Base-by-base conservation (phyloP, 2,329 filamentous ascomycete genomes). In the Tricladium varicosporioides region DNA sequence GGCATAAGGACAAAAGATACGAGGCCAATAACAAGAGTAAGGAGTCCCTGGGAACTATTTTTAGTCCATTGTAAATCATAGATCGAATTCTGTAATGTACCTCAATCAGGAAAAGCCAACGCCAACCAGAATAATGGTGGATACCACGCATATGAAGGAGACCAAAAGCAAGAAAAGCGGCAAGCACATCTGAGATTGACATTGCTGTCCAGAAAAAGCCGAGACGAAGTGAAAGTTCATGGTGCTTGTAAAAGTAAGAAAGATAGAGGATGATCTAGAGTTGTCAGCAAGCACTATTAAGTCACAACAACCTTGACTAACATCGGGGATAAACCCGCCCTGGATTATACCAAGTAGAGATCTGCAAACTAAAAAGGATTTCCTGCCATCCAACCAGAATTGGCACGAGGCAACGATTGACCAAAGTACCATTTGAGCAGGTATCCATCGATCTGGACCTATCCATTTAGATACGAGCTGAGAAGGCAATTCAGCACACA, bases 231-330 rank as follows among this genome's bases (percentile, higher is more conserved):
- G 87, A 85, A 1, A 90, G 76, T 69, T 89, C 80, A 57, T 77
- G 79, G 1, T 83, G 80, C 10, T 81, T 89, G 71, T 89, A 91
- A 72, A 85, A 91, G 69, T 90, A 90, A 27, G 80, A 84, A 1
- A 89, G 75, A 66, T 88, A 89, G 0, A 86, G 72, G 52, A 86
- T 81, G 27, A 68, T 66, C 65, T 75, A 51, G 14, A 31, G 10
- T 48, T 40, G 48, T 44, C 18, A 44, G 22, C 22, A n/a, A 33
- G 44, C 11, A 15, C 32, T 45, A 5, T 27, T 27, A n/a, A n/a
- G 18, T 46, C 2, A 8, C 14, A 11, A 43, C 40, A n/a, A 36
- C 64, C 83, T n/a, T 8, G 77, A 74, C 9, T 45, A 46, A 77
- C 81, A 66, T 81, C 82, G 5, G 84, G 83, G 56, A 87, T 86